A percentile compares a stretch with the other conserved stretches of the same genome.
Evolutionary conservation across 2,329 filamentous ascomycete species (phyloP).

Genomic region (Coniochaeta prunicola): DNA sequence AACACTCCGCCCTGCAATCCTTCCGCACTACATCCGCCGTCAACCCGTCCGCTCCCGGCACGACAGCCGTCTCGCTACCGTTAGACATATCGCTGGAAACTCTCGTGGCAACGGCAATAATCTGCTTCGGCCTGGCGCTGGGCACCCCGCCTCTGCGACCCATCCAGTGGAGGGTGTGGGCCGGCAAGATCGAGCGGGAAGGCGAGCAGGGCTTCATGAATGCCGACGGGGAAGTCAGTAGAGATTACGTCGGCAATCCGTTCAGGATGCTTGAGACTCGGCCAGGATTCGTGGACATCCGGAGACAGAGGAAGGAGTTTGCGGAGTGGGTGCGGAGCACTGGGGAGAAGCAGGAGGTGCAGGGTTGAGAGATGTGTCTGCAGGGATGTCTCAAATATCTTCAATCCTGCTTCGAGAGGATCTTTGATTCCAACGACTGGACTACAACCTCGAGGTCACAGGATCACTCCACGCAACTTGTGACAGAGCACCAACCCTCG

Average conservation of each 20-base stretch:
- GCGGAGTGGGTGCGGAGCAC: constrained; percentile 57
- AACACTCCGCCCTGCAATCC: constrained; percentile 72
- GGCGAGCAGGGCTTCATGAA: constrained; percentile 52
- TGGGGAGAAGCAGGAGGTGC: neutral
- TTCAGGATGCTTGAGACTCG: constrained; percentile 74
- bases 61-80: constrained; percentile 48
- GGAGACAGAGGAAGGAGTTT: constrained; percentile 73
- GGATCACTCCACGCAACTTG: too few species aligned
- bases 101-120: constrained; percentile 67
- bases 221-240: constrained; percentile 58
- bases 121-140: constrained; percentile 77
- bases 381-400: neutral
- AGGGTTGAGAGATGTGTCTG: neutral
- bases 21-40: constrained; percentile 40
- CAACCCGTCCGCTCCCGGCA: constrained; percentile 32
- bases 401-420: neutral
- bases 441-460: too few species aligned
- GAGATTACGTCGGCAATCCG: constrained; percentile 67
- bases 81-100: constrained; percentile 86
- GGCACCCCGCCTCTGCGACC: constrained; percentile 73
- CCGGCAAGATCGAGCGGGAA: constrained; percentile 75
- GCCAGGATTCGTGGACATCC: constrained; percentile 81
- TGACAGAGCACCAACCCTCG: too few species aligned
- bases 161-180: constrained; percentile 77
- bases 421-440: too few species aligned